Evolutionary conservation across 2,329 filamentous ascomycete genomes (phyloP).

Genomic region (Ophiocordyceps camponoti-floridani): DNA sequence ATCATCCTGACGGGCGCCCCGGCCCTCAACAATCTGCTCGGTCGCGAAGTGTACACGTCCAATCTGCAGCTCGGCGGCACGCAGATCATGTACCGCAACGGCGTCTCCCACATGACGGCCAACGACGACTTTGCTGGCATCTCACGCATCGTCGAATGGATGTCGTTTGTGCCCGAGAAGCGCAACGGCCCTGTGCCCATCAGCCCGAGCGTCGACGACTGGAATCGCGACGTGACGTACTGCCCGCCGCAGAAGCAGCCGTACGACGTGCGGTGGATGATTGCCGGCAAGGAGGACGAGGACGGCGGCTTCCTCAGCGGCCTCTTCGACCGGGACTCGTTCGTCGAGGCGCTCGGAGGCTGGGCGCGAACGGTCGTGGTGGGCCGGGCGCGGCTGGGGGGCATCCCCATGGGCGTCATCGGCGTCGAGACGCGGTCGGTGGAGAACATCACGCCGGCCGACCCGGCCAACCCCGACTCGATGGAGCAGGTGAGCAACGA

Average conservation of each 20-base stretch:
- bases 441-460: conserved; percentile 91
- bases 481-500: conserved; percentile 90
- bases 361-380: conserved; percentile 97
- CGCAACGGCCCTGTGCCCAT: conserved; percentile 88
- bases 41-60: conserved; percentile 95
- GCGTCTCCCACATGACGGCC: conserved; percentile 97
- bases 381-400: conserved; percentile 86
- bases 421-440: conserved; percentile 89
- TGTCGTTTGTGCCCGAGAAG: conserved; percentile 93
- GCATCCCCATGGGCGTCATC: conserved; percentile 97
- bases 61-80: conserved; percentile 98
- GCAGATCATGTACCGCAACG: conserved; percentile 99
- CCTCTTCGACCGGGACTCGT: conserved; percentile 92
- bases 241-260: conserved; percentile 65
- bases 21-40: conserved; percentile 94
- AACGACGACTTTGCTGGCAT: conserved; percentile 96
- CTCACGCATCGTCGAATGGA: conserved; percentile 93
- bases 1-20: conserved; percentile 97
- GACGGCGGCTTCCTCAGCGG: conserved; percentile 57
- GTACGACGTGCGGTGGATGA: conserved; percentile 90
- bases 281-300: conserved; percentile 67
- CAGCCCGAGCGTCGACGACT: conserved; percentile 64
- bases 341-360: conserved; percentile 88
- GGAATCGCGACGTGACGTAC: conserved; percentile 86
- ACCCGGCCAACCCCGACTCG: conserved; percentile 95